Percentiles rank a stretch among this genome's conserved stretches.
Conservation (phyloP, 1,284 basidiomycete genomes). For the Entoloma clypeatum region DNA sequence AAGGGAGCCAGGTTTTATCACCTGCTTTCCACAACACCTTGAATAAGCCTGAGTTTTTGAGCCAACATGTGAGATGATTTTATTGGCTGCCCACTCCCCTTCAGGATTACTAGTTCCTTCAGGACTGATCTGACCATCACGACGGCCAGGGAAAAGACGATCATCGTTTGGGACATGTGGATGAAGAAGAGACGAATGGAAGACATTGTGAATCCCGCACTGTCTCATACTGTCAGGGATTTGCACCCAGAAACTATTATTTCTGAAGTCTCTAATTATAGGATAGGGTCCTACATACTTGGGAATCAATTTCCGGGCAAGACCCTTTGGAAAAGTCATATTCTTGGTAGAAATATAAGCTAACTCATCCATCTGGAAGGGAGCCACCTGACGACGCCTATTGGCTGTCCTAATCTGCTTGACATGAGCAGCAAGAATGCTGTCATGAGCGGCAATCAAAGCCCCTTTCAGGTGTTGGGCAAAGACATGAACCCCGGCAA, state of each 20-base stretch:
- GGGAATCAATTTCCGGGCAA: conserved; percentile 7
- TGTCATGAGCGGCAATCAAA: conserved; percentile 30
- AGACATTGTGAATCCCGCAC: conserved; percentile 7
- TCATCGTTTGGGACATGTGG: conserved; percentile 14
- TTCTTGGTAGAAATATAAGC: conserved; percentile 18
- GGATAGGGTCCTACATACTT: conserved; percentile 8
- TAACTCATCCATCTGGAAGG: conserved; percentile 9
- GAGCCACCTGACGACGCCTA: conserved; percentile 1
- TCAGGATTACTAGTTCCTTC: background rate
- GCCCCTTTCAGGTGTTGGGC: conserved; percentile 23
- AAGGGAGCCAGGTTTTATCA: conserved; percentile 21
- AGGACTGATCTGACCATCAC: conserved; percentile 8
- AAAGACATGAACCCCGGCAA: conserved; percentile 25
- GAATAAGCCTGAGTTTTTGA: conserved; percentile 13
- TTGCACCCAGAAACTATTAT: conserved; percentile 3
- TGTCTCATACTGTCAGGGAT: background rate
- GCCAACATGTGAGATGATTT: conserved; percentile 12
- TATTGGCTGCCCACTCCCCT: conserved; percentile 8
- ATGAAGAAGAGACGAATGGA: conserved; percentile 7
- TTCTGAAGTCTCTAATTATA: conserved; percentile 4
- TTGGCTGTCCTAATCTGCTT: conserved; percentile 22
- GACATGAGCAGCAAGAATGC: conserved; percentile 27
- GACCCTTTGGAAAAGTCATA: conserved; percentile 10
- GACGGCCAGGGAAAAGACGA: conserved; percentile 8
- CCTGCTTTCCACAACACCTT: conserved; percentile 20